These are phyloP conservation scores for Plectranthus barbatus DNA, from an alignment of 257 asterid species.

Conservation along the genomic window DNA sequence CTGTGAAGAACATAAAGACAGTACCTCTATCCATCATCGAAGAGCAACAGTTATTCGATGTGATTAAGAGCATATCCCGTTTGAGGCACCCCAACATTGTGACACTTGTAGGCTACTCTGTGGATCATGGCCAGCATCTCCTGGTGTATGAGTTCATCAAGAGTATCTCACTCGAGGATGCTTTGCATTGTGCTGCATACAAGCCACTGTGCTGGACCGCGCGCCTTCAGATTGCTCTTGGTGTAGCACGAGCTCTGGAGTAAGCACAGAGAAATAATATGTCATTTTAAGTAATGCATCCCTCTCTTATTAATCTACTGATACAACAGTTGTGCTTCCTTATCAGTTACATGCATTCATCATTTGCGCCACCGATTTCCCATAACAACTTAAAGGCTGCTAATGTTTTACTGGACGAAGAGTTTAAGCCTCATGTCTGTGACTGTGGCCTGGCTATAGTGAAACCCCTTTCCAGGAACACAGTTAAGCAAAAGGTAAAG, in stretches of 20 bases:
- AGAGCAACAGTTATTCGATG: constrained; percentile 74
- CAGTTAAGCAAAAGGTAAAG: constrained; percentile 89
- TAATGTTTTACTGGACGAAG: constrained; percentile 82
- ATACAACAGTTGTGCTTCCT: too few species aligned
- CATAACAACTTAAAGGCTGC: constrained; percentile 83
- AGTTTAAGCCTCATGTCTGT: constrained; percentile 55
- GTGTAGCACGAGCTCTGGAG: constrained; percentile 70
- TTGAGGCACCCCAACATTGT: constrained; percentile 84
- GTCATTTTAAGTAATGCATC: not conserved
- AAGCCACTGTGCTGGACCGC: constrained; percentile 57
- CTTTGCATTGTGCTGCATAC: constrained; percentile 42
- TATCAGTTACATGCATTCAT: constrained; percentile 81
- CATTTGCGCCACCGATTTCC: constrained; percentile 63
- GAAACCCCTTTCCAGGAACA: constrained; percentile 61
- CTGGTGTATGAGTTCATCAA: constrained; percentile 64
- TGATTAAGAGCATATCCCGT: constrained; percentile 49
- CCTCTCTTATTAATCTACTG: not conserved
- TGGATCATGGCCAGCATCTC: constrained; percentile 71
- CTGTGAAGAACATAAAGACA: constrained; percentile 68
- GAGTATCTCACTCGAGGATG: constrained; percentile 59
- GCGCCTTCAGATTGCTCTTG: constrained; percentile 70
- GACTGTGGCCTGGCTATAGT: constrained; percentile 70
- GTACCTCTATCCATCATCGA: constrained; percentile 61
- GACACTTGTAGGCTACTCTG: constrained; percentile 73
- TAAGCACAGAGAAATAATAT: constrained; percentile 18